phyloP scores from a whole-genome alignment of 805 yeast genomes.

The Wickerhamomyces strasburgensis region DNA sequence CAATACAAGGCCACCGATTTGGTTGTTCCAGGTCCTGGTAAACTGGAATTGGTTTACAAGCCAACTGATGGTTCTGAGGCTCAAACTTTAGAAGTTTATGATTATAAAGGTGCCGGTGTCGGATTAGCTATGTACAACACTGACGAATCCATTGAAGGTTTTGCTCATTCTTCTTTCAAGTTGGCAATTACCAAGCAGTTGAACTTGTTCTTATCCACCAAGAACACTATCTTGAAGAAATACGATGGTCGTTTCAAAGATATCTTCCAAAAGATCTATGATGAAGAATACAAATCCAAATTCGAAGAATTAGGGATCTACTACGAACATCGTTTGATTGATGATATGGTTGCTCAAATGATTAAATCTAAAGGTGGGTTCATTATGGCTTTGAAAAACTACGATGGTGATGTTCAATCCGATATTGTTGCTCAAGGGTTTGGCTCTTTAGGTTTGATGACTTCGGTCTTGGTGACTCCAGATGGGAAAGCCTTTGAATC shows the following conservation, averaged over 20 bases:
- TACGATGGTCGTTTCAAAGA: conserved; percentile 83
- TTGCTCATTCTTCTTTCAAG: conserved; percentile 77
- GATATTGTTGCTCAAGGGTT: conserved; percentile 87
- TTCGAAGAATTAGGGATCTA: conserved; percentile 60
- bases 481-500: conserved; percentile 84
- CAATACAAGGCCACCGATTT: conserved; percentile 80
- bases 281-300: conserved; percentile 45
- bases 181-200: conserved; percentile 61
- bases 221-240: conserved; percentile 75
- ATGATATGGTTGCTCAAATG: conserved; percentile 90
- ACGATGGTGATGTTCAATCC: conserved; percentile 83
- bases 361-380: conserved; percentile 79
- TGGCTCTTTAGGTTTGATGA: conserved; percentile 81
- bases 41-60: conserved; percentile 58
- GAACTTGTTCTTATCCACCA: conserved; percentile 67
- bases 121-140: conserved; percentile 83
- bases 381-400: conserved; percentile 75
- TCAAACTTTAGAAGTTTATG: conserved; percentile 48
- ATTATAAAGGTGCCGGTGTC: conserved; percentile 65
- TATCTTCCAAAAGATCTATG: conserved; percentile 66
- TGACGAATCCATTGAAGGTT: conserved; percentile 68
- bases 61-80: conserved; percentile 54
- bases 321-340: conserved; percentile 79
- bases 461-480: conserved; percentile 76
- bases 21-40: conserved; percentile 62